Evolutionary conservation across 495 filamentous ascomycete species (phyloP).

Genomic region (Aspergillus haitiensis): DNA sequence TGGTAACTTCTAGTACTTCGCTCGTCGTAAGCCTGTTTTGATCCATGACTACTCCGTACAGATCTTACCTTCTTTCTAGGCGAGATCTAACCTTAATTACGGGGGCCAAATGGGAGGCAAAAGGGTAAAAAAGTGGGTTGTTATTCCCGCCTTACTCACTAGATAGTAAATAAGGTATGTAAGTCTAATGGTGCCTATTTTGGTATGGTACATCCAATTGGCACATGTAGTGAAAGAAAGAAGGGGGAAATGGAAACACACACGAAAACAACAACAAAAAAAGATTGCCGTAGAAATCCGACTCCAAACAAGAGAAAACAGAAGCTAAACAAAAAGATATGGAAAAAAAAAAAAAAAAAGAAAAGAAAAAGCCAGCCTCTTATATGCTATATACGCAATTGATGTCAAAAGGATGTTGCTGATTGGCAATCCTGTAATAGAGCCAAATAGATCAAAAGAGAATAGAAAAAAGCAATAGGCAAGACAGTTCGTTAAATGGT

Average conservation of each 20-base stretch:
- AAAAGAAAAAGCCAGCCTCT: conserved; percentile 17
- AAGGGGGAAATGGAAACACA: not conserved
- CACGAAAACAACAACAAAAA: conserved; percentile 3
- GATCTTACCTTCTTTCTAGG: too few relatives aligned
- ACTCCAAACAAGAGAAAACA: conserved; percentile 20
- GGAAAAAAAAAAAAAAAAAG: conserved; percentile 17
- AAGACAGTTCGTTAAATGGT: conserved; percentile 36
- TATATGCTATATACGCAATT: conserved; percentile 25
- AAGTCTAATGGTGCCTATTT: too few relatives aligned
- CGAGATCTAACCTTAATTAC: too few relatives aligned
- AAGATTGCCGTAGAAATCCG: conserved; percentile 16
- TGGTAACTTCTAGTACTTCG: not conserved
- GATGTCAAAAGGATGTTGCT: conserved; percentile 17
- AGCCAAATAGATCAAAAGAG: conserved; percentile 27
- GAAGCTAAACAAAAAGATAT: too few relatives aligned
- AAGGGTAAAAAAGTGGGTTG: too few relatives aligned
- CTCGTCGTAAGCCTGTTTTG: not conserved
- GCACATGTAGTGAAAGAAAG: not conserved
- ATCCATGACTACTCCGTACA: not conserved
- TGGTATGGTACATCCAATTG: not conserved
- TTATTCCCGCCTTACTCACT: too few relatives aligned
- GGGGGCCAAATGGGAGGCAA: too few relatives aligned
- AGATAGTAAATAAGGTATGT: too few relatives aligned
- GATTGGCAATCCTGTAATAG: conserved; percentile 29
- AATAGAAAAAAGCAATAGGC: conserved; percentile 7